These are phyloP conservation scores for Ophiosphaerella narmari DNA, from an alignment of 2,329 filamentous ascomycete genomes.

Conservation along the genomic window DNA sequence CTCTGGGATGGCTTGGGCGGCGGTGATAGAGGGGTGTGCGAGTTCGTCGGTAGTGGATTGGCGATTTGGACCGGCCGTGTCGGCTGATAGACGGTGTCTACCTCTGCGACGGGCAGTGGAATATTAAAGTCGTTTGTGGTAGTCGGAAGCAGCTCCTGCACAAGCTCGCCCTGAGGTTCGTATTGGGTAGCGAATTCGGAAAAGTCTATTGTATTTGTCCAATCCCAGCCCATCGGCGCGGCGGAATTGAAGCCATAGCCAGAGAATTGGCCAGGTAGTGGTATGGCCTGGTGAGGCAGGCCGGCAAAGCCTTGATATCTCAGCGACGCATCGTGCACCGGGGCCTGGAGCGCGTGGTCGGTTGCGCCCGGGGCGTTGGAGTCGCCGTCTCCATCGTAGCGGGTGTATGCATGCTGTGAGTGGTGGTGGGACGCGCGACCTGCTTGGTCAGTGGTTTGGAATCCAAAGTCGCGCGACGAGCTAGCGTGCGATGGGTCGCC, in stretches of 20 bases:
- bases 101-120: constrained; percentile 31
- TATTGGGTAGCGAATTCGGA: constrained; percentile 43
- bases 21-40: constrained; percentile 32
- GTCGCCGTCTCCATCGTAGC: constrained; percentile 32
- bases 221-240: constrained; percentile 44
- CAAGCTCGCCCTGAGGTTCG: constrained; percentile 54
- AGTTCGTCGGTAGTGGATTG: constrained; percentile 11
- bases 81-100: constrained; percentile 24
- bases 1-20: constrained; percentile 28
- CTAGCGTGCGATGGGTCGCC: constrained; percentile 29
- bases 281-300: constrained; percentile 17
- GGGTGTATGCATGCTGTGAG: constrained; percentile 22
- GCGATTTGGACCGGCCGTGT: constrained; percentile 20
- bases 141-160: constrained; percentile 41
- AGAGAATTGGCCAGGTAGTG: constrained; percentile 22
- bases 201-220: constrained; percentile 43
- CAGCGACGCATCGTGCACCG: constrained; percentile 20
- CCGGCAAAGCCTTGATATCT: constrained; percentile 23
- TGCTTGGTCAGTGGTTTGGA: constrained; percentile 43
- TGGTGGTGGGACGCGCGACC: constrained; percentile 22
- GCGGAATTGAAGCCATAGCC: constrained; percentile 27
- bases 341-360: constrained; percentile 18
- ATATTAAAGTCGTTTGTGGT: constrained; percentile 46
- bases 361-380: constrained; percentile 25
- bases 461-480: constrained; percentile 34